A percentile compares a stretch with the other conserved stretches of the same genome.
Conservation (phyloP, 306 rosid genomes). For the Neltuma alba region DNA sequence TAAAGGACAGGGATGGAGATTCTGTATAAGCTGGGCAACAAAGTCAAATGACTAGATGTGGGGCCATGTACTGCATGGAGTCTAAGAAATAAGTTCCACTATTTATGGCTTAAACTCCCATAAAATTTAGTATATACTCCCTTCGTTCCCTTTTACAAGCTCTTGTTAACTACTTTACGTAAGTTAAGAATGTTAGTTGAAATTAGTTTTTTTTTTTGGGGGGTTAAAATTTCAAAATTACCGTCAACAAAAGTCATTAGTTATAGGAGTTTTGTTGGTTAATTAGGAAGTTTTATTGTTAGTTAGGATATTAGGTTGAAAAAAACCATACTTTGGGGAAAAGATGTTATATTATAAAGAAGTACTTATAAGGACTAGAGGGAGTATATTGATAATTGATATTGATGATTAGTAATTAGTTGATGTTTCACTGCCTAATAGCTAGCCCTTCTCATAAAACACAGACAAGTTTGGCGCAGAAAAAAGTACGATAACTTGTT, state of each 20-base stretch:
- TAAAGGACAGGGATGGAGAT: constrained; percentile 7
- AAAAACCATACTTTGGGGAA: not conserved
- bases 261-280: not conserved
- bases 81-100: not conserved
- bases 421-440: constrained; percentile 10
- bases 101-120: not conserved
- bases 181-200: not conserved
- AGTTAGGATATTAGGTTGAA: not conserved
- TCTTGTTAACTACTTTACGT: not conserved
- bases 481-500: constrained; percentile 27
- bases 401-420: constrained; percentile 8
- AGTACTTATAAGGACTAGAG: not conserved
- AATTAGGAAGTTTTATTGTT: not conserved
- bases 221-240: not conserved
- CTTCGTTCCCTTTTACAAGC: not conserved
- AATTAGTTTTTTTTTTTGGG: not conserved
- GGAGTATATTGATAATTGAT: not conserved
- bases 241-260: not conserved
- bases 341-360: not conserved
- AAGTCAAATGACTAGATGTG: not conserved
- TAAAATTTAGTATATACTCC: not conserved
- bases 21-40: constrained; percentile 12
- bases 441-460: constrained; percentile 25
- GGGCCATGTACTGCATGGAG: not conserved
- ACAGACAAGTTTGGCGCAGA: constrained; percentile 8